A percentile compares a stretch with the other conserved stretches of the same genome.
phyloP scores from a whole-genome alignment of 2,329 filamentous ascomycete species.

The Apiospora saccharicola region DNA sequence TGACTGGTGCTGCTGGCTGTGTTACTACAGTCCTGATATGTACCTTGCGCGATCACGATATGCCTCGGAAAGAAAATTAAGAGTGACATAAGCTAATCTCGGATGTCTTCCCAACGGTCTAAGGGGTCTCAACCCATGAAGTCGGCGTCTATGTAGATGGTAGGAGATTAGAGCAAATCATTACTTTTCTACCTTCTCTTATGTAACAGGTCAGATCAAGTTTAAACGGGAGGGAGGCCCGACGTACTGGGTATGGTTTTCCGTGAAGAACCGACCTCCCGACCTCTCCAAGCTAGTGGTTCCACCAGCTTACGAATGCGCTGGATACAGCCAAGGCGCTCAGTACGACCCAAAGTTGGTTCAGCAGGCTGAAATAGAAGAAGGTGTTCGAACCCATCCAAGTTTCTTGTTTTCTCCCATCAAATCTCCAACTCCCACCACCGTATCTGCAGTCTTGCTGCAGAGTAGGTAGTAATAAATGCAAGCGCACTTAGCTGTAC shows the following conservation, averaged over 20 bases:
- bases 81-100: not conserved
- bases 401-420: constrained; percentile 6
- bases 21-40: not conserved
- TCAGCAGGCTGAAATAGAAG: constrained; percentile 10
- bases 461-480: not conserved
- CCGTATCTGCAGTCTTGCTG: constrained; percentile 6
- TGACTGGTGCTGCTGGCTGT: not conserved
- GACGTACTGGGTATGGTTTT: not conserved
- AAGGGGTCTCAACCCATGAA: not conserved
- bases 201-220: not conserved
- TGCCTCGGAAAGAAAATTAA: not conserved
- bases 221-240: not conserved
- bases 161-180: constrained; percentile 3
- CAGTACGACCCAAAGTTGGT: not conserved
- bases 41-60: not conserved
- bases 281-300: not conserved
- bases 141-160: not conserved
- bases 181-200: not conserved
- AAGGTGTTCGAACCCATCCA: not conserved
- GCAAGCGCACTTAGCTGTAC: not conserved
- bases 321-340: constrained; percentile 8
- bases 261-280: not conserved
- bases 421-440: not conserved
- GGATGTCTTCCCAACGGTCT: not conserved
- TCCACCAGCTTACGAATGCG: constrained; percentile 16